These are phyloP conservation scores for Lactifluus volemus DNA, from an alignment of 768 basidiomycete genomes.

Conservation along the genomic window DNA sequence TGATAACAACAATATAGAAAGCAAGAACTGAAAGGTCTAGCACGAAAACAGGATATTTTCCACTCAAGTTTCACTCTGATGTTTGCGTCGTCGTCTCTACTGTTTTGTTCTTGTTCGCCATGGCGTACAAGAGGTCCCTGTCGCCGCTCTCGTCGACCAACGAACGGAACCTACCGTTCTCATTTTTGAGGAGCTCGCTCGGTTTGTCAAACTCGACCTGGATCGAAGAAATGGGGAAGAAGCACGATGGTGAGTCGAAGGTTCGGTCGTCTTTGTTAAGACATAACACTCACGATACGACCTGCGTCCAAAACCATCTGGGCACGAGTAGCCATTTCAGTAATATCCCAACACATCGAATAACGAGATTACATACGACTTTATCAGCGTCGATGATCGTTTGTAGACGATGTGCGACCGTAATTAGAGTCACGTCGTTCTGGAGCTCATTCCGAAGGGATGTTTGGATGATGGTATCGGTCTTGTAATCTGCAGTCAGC, in stretches of 20 bases:
- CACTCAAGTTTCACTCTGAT: background rate
- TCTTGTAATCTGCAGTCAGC: slow-evolving; percentile 39
- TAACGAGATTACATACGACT: slow-evolving; percentile 30
- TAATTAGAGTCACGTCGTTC: slow-evolving; percentile 41
- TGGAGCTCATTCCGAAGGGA: slow-evolving; percentile 41
- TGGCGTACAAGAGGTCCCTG: slow-evolving; percentile 28
- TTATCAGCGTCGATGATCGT: slow-evolving; percentile 58
- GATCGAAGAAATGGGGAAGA: background rate
- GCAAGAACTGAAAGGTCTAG: background rate
- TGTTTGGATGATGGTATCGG: slow-evolving; percentile 48
- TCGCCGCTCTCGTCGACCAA: slow-evolving; percentile 36
- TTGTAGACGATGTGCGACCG: slow-evolving; percentile 49
- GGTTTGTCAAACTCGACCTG: slow-evolving; percentile 42
- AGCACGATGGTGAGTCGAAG: background rate
- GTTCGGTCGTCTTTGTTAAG: background rate
- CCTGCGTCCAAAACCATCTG: slow-evolving; percentile 40
- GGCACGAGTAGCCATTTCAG: background rate
- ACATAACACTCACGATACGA: slow-evolving; percentile 27
- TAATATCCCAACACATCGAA: background rate
- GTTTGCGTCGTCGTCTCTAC: background rate
- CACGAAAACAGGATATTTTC: background rate
- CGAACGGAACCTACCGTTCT: slow-evolving; percentile 28
- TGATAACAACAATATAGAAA: background rate
- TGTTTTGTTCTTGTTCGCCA: slow-evolving; percentile 12
- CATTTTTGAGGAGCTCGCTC: slow-evolving; percentile 30